These are phyloP conservation scores for Citeromyces siamensis DNA, from an alignment of 1,139 yeast species.

Conservation along the genomic window DNA sequence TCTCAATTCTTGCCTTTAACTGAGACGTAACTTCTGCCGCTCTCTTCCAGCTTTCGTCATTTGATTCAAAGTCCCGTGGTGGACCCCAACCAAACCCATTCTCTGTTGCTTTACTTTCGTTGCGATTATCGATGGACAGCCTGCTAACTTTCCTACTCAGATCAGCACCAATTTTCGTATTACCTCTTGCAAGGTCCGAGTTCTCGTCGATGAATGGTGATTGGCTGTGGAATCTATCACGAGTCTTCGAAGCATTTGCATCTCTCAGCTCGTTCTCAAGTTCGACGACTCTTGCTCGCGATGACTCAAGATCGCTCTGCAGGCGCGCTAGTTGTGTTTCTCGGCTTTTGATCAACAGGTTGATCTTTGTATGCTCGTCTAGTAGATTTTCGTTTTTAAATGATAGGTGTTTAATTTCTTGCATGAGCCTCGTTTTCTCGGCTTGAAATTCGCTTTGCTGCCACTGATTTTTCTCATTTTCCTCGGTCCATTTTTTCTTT, in stretches of 20 bases:
- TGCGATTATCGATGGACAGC: slow-evolving; percentile 25
- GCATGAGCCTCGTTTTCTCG: slow-evolving; percentile 30
- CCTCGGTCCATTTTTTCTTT: slow-evolving; percentile 35
- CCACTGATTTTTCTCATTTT: slow-evolving; percentile 26
- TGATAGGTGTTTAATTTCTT: slow-evolving; percentile 26
- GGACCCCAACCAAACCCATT: slow-evolving; percentile 11
- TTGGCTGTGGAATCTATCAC: background rate
- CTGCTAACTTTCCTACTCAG: slow-evolving; percentile 32
- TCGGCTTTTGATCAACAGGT: slow-evolving; percentile 44
- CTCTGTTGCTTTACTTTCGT: slow-evolving; percentile 13
- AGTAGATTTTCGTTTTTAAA: slow-evolving; percentile 26
- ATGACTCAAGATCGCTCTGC: slow-evolving; percentile 45
- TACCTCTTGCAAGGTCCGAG: slow-evolving; percentile 1
- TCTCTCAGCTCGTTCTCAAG: slow-evolving; percentile 21
- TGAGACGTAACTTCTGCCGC: slow-evolving; percentile 87
- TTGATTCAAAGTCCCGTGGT: slow-evolving; percentile 24
- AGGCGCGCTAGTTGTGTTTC: slow-evolving; percentile 54
- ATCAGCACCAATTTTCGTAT: slow-evolving; percentile 15
- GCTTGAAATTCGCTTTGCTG: slow-evolving; percentile 28
- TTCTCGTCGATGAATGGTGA: slow-evolving; percentile 5
- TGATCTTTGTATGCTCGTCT: slow-evolving; percentile 38
- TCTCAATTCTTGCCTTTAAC: slow-evolving; percentile 75
- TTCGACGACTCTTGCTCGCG: slow-evolving; percentile 33
- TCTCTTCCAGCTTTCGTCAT: slow-evolving; percentile 74
- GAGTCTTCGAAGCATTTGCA: slow-evolving; percentile 15